These are phyloP conservation scores for Candida saitoana DNA, from an alignment of 805 yeast genomes.

Conservation along the genomic window DNA sequence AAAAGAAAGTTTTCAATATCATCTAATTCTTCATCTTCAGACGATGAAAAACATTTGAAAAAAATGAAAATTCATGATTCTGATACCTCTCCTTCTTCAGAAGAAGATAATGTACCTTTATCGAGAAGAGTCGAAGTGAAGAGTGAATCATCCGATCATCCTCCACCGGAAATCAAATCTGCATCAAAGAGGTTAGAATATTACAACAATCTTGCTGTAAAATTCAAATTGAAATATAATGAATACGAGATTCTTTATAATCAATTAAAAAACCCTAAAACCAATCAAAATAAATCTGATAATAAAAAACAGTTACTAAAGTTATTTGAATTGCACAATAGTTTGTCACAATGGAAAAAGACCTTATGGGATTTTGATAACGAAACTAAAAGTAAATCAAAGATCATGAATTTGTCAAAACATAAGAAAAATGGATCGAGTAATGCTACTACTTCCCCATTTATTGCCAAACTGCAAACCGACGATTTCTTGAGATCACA, in stretches of 20 bases:
- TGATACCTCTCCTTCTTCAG: slow-evolving; percentile 37
- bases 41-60: slow-evolving; percentile 10
- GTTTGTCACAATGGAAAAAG: slow-evolving; percentile 52
- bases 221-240: slow-evolving; percentile 44
- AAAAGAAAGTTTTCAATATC: slow-evolving; percentile 9
- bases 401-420: slow-evolving; percentile 35
- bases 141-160: background rate
- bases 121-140: slow-evolving; percentile 13
- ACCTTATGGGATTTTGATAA: slow-evolving; percentile 47
- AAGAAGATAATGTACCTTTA: slow-evolving; percentile 16
- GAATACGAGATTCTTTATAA: slow-evolving; percentile 48
- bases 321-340: slow-evolving; percentile 48
- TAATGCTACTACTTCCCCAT: slow-evolving; percentile 5
- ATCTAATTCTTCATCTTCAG: slow-evolving; percentile 6
- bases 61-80: slow-evolving; percentile 11
- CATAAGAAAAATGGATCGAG: slow-evolving; percentile 24
- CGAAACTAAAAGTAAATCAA: slow-evolving; percentile 27
- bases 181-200: slow-evolving; percentile 25
- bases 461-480: background rate
- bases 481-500: slow-evolving; percentile 1
- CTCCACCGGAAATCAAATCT: slow-evolving; percentile 3
- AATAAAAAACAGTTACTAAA: slow-evolving; percentile 28
- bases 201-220: slow-evolving; percentile 40
- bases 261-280: slow-evolving; percentile 11
- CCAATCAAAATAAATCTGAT: slow-evolving; percentile 6